phyloP scores from a whole-genome alignment of 495 filamentous ascomycete genomes.

The Podospora sp. region DNA sequence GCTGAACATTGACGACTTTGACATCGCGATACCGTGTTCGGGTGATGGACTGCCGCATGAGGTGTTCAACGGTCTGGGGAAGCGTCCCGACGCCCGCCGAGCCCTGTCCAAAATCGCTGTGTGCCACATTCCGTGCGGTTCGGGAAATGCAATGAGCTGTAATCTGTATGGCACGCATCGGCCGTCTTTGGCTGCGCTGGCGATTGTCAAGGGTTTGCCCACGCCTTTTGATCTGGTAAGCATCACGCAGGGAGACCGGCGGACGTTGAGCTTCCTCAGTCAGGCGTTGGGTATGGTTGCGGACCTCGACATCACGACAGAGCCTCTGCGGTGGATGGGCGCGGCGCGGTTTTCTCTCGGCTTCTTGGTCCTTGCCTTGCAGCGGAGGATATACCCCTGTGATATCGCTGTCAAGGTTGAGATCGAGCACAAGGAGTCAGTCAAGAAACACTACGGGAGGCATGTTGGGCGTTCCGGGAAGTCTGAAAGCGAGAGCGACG shows the following conservation, averaged over 20 bases:
- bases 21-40: slow-evolving; percentile 85
- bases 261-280: slow-evolving; percentile 84
- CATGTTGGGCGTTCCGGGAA: slow-evolving; percentile 8
- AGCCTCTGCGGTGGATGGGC: slow-evolving; percentile 92
- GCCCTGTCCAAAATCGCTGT: slow-evolving; percentile 82
- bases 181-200: slow-evolving; percentile 73
- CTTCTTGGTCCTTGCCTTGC: slow-evolving; percentile 69
- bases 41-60: slow-evolving; percentile 92
- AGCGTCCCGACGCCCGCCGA: slow-evolving; percentile 69
- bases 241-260: slow-evolving; percentile 74
- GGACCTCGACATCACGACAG: slow-evolving; percentile 84
- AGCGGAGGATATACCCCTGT: slow-evolving; percentile 79
- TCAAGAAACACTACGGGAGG: slow-evolving; percentile 69
- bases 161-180: slow-evolving; percentile 83
- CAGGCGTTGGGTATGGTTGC: slow-evolving; percentile 90
- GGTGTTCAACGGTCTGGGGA: slow-evolving; percentile 89
- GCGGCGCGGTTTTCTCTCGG: slow-evolving; percentile 81
- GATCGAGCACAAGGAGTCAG: slow-evolving; percentile 71
- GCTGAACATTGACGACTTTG: slow-evolving; percentile 77
- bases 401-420: slow-evolving; percentile 83
- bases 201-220: slow-evolving; percentile 79
- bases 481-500: slow-evolving; percentile 36
- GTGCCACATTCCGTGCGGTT: slow-evolving; percentile 87
- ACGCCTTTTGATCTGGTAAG: slow-evolving; percentile 84
- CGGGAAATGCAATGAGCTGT: slow-evolving; percentile 91